phyloP scores from a whole-genome alignment of 2,329 filamentous ascomycete genomes.

The Coniochaeta hoffmannii region DNA sequence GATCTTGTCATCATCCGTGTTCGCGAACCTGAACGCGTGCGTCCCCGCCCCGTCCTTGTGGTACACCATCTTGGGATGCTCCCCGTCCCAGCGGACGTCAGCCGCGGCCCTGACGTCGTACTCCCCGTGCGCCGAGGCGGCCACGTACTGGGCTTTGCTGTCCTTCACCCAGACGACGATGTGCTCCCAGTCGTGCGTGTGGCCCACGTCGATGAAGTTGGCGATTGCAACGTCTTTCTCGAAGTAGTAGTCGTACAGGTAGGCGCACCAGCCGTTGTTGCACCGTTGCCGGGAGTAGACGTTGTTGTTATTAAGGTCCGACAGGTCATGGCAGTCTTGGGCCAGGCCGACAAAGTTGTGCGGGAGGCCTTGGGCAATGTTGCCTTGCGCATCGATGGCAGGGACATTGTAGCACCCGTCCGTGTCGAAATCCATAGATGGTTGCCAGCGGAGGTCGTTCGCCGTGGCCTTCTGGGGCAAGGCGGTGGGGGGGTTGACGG shows the following conservation, averaged over 20 bases:
- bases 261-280: conserved; percentile 36
- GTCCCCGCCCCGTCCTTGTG: conserved; percentile 27
- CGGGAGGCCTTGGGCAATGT: conserved; percentile 19
- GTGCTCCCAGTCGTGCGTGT: conserved; percentile 33
- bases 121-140: conserved; percentile 23
- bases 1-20: conserved; percentile 12
- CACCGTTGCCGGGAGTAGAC: conserved; percentile 34
- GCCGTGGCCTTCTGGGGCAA: conserved; percentile 24
- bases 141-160: conserved; percentile 19
- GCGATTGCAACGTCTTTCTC: conserved; percentile 31
- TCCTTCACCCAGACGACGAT: conserved; percentile 23
- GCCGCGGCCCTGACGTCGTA: conserved; percentile 17
- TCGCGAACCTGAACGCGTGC: conserved; percentile 27
- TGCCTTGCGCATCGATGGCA: conserved; percentile 30
- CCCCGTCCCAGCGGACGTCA: conserved; percentile 20
- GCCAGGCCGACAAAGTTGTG: conserved; percentile 11
- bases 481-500: conserved; percentile 1
- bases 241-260: conserved; percentile 38
- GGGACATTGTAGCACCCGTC: conserved; percentile 38
- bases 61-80: conserved; percentile 29
- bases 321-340: conserved; percentile 15
- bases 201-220: conserved; percentile 22
- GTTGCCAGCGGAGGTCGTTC: conserved; percentile 27
- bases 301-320: conserved; percentile 23
- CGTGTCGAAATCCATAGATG: conserved; percentile 29